Conservation (phyloP, 441 rosid species). For the Euphorbia schlechtendalii region DNA sequence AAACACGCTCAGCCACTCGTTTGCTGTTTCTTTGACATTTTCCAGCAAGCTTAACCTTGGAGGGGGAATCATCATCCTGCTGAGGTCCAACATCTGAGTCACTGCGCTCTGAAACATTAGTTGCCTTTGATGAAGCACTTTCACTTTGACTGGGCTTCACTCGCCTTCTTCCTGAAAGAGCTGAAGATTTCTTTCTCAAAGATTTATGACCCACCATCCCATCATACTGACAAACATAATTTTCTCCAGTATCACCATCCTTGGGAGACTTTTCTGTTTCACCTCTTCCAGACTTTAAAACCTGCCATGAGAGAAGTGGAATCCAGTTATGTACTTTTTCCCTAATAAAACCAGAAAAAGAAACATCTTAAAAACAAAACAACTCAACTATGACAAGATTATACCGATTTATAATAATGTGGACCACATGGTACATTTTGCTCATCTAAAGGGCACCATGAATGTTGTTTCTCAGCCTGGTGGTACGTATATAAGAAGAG, state of each 20-base stretch:
- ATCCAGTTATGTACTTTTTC: constrained; percentile 16
- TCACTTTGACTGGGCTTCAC: constrained; percentile 67
- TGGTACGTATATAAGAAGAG: constrained; percentile 17
- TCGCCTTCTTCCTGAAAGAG: constrained; percentile 41
- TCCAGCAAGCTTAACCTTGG: constrained; percentile 53
- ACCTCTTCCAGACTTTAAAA: constrained; percentile 50
- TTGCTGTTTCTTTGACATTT: constrained; percentile 81
- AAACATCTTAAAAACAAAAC: constrained; percentile 10
- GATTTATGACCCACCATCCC: constrained; percentile 34
- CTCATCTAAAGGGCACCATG: constrained; percentile 55
- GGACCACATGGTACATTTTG: constrained; percentile 71
- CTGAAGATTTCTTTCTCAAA: constrained; percentile 48
- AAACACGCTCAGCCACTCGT: constrained; percentile 78
- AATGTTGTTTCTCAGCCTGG: constrained; percentile 81
- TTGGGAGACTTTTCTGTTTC: constrained; percentile 25
- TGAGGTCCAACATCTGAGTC: constrained; percentile 74
- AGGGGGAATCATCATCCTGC: constrained; percentile 50
- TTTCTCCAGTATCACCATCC: constrained; percentile 42
- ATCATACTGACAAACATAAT: constrained; percentile 47
- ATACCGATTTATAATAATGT: constrained; percentile 69
- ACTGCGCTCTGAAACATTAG: constrained; percentile 66
- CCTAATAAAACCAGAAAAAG: constrained; percentile 11
- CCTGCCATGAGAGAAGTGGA: constrained; percentile 35
- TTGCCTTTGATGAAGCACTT: constrained; percentile 89
- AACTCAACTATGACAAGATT: constrained; percentile 13